Evolutionary conservation across 2,329 filamentous ascomycete species (phyloP).

Genomic region (Ophiognomonia clavigignenti-juglandacearum): DNA sequence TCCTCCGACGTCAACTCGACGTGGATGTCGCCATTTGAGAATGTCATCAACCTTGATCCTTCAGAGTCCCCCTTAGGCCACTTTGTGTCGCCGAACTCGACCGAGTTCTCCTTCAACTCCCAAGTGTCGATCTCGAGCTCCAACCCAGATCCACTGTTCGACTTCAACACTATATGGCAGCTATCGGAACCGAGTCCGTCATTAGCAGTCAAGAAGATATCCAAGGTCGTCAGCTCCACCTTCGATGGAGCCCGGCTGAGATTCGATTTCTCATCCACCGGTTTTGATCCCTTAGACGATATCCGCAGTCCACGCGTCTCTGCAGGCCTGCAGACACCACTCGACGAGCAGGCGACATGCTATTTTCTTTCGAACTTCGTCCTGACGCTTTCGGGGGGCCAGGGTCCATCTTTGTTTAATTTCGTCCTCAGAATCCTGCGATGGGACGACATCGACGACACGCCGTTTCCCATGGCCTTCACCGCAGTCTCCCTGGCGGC

Average conservation of each 20-base stretch:
- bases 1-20: slow-evolving; percentile 3
- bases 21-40: slow-evolving; percentile 1
- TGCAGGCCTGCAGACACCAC: slow-evolving; percentile 17
- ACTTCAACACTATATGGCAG: slow-evolving; percentile 7
- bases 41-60: neutral
- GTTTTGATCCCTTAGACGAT: neutral
- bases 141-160: neutral
- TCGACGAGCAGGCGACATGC: slow-evolving; percentile 22
- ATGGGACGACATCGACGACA: slow-evolving; percentile 15
- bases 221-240: slow-evolving; percentile 5
- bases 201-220: slow-evolving; percentile 1
- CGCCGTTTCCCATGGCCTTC: slow-evolving; percentile 20
- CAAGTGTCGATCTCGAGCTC: neutral
- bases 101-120: slow-evolving; percentile 2
- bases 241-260: slow-evolving; percentile 9
- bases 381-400: slow-evolving; percentile 16
- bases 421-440: slow-evolving; percentile 20
- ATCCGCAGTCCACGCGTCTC: neutral
- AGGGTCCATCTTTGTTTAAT: slow-evolving; percentile 18
- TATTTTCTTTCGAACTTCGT: slow-evolving; percentile 23
- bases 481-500: slow-evolving; percentile 20
- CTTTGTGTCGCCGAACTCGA: neutral
- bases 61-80: neutral
- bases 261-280: neutral
- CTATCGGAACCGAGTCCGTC: neutral